A percentile compares a stretch with the other conserved stretches of the same genome.
Evolutionary conservation across 306 rosid species (phyloP).

Genomic region (Castanea sativa): DNA sequence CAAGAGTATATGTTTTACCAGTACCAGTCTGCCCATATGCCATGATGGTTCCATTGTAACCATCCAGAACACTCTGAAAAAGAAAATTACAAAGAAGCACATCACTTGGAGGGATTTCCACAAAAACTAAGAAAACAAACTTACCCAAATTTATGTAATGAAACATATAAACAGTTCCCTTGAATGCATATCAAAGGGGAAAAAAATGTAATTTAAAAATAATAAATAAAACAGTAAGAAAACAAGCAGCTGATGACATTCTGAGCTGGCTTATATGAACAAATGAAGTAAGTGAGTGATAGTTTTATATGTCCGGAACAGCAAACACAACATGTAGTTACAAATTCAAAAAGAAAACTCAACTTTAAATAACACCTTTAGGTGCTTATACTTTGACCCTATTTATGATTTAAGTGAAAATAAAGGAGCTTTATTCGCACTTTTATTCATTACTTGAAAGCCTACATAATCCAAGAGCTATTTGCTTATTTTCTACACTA

Average conservation of each 20-base stretch:
- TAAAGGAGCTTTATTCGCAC: background rate
- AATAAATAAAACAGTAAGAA: background rate
- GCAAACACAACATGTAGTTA: background rate
- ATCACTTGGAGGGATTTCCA: constrained; percentile 29
- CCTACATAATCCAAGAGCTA: background rate
- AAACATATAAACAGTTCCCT: constrained; percentile 3
- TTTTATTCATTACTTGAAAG: background rate
- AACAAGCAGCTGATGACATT: background rate
- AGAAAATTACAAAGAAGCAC: constrained; percentile 27
- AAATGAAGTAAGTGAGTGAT: background rate
- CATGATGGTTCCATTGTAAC: constrained; percentile 97
- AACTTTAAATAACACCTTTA: background rate
- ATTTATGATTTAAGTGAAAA: background rate
- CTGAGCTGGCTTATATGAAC: background rate
- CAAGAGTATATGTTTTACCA: constrained; percentile 96
- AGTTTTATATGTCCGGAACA: background rate
- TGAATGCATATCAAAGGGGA: constrained; percentile 6
- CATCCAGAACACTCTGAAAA: constrained; percentile 87
- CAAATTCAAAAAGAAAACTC: background rate
- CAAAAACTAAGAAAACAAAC: constrained; percentile 12
- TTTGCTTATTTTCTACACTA: background rate
- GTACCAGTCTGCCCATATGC: constrained; percentile 99
- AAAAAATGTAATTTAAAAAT: background rate
- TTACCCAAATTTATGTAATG: background rate
- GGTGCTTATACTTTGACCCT: background rate